phyloP scores from a whole-genome alignment of 2,329 filamentous ascomycete species.

The Falciphora oryzae region DNA sequence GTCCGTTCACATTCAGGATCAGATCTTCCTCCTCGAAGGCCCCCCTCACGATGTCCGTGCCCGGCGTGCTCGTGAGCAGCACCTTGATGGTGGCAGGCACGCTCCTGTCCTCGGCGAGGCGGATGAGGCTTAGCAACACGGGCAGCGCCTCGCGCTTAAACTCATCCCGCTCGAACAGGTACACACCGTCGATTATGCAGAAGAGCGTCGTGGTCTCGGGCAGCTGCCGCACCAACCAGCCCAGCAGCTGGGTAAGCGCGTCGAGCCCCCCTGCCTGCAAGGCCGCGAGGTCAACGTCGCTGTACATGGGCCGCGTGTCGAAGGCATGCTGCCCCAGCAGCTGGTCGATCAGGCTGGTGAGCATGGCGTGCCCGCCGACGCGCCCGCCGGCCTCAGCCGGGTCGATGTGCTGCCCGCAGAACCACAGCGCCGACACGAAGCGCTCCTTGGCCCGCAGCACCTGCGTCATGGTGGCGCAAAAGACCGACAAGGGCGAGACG shows the following conservation, averaged over 20 bases:
- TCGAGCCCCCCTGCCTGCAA: neutral
- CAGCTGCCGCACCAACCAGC: slow-evolving; percentile 1
- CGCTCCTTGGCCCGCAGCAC: slow-evolving; percentile 3
- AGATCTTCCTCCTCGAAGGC: slow-evolving; percentile 9
- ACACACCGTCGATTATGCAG: slow-evolving; percentile 9
- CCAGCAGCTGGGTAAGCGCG: slow-evolving; percentile 5
- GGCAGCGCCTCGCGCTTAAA: slow-evolving; percentile 1
- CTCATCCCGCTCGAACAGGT: slow-evolving; percentile 10
- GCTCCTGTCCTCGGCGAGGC: neutral
- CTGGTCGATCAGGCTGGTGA: slow-evolving; percentile 12
- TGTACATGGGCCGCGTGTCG: slow-evolving; percentile 8
- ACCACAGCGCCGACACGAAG: slow-evolving; percentile 12
- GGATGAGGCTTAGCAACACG: slow-evolving; percentile 5
- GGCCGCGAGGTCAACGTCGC: slow-evolving; percentile 2
- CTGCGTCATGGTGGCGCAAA: slow-evolving; percentile 9
- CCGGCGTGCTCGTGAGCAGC: slow-evolving; percentile 11
- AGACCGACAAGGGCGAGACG: slow-evolving; percentile 11
- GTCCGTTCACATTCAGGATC: neutral
- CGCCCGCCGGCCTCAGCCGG: neutral
- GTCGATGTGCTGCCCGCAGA: slow-evolving; percentile 12
- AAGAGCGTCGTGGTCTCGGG: slow-evolving; percentile 7
- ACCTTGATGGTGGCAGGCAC: slow-evolving; percentile 9
- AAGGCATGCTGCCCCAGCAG: slow-evolving; percentile 10
- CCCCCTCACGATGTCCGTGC: slow-evolving; percentile 5
- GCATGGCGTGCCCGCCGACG: slow-evolving; percentile 10